A percentile compares a stretch with the other conserved stretches of the same genome.
Conservation (phyloP, 768 basidiomycete genomes). For the Lyophyllum atratum region DNA sequence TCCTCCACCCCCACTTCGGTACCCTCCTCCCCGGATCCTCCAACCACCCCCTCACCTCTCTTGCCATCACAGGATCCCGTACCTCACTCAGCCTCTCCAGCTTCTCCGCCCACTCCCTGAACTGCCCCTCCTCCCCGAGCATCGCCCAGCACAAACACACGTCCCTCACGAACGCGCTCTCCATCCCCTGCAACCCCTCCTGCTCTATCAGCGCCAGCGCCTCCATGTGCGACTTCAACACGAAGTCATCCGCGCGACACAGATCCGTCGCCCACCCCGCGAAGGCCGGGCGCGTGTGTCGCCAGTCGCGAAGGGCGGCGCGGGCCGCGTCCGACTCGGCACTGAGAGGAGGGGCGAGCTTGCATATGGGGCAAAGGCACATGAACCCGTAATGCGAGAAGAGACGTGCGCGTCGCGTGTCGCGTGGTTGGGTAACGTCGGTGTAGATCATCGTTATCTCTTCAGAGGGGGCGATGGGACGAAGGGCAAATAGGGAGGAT, state of each 20-base stretch:
- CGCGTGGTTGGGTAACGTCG: conserved; percentile 37
- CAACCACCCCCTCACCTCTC: conserved; percentile 30
- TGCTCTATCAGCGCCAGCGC: conserved; percentile 41
- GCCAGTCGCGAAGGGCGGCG: conserved; percentile 13
- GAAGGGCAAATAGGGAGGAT: conserved; percentile 40
- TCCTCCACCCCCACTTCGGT: conserved; percentile 45
- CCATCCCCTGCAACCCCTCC: conserved; percentile 43
- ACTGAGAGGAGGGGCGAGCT: conserved; percentile 16
- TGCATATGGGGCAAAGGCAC: conserved; percentile 42
- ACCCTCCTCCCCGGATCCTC: conserved; percentile 28
- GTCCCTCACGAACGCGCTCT: conserved; percentile 42
- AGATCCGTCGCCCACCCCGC: conserved; percentile 44
- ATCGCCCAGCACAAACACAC: conserved; percentile 42
- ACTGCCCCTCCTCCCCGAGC: conserved; percentile 37
- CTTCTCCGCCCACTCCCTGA: conserved; percentile 36
- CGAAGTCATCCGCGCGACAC: conserved; percentile 38
- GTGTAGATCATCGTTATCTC: conserved; percentile 50
- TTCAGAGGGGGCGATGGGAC: conserved; percentile 37
- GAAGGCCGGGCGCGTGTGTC: conserved; percentile 25
- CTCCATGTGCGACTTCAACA: conserved; percentile 37
- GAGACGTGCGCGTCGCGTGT: conserved; percentile 34
- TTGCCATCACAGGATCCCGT: conserved; percentile 27
- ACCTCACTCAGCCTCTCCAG: conserved; percentile 26
- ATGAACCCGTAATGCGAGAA: conserved; percentile 40
- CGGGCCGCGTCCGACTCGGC: conserved; percentile 12